A percentile compares a stretch with the other conserved stretches of the same genome.
phyloP scores from a whole-genome alignment of 2,329 filamentous ascomycete genomes.

The Aspergillus sp. region DNA sequence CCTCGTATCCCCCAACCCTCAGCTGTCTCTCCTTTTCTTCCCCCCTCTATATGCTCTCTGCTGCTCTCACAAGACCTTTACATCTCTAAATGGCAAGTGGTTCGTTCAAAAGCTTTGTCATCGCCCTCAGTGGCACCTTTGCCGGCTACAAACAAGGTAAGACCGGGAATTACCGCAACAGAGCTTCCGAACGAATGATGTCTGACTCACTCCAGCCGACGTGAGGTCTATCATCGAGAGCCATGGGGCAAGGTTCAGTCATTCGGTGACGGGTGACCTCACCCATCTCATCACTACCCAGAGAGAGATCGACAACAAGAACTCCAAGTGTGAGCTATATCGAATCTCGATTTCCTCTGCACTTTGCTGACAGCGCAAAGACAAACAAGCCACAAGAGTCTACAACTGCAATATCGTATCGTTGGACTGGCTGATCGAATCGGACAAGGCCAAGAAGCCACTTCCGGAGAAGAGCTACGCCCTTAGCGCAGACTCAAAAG shows the following conservation, averaged over 20 bases:
- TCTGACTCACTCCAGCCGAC: conserved; percentile 9
- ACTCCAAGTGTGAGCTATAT: conserved; percentile 37
- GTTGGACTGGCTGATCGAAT: conserved; percentile 62
- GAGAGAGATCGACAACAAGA: conserved; percentile 35
- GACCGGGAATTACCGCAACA: background rate
- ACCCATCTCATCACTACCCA: conserved; percentile 40
- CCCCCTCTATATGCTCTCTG: too few relatives aligned
- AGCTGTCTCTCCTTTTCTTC: too few relatives aligned
- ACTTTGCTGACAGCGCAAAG: conserved; percentile 50
- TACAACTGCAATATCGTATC: conserved; percentile 55
- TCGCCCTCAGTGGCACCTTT: conserved; percentile 63
- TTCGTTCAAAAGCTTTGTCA: conserved; percentile 29
- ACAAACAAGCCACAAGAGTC: conserved; percentile 45
- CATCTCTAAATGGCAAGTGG: too few relatives aligned
- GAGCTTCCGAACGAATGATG: background rate
- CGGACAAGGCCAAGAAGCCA: conserved; percentile 42
- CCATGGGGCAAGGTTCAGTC: conserved; percentile 32
- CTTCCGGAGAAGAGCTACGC: conserved; percentile 40
- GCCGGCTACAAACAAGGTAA: conserved; percentile 51
- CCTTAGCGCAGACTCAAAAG: conserved; percentile 19
- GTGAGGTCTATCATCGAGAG: conserved; percentile 26
- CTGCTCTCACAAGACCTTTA: too few relatives aligned
- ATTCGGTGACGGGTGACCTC: conserved; percentile 27
- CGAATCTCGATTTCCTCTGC: conserved; percentile 51
- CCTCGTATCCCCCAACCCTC: too few relatives aligned